Base-by-base conservation (phyloP, 2,329 filamentous ascomycete species). In the Pseudogymnoascus destructans region DNA sequence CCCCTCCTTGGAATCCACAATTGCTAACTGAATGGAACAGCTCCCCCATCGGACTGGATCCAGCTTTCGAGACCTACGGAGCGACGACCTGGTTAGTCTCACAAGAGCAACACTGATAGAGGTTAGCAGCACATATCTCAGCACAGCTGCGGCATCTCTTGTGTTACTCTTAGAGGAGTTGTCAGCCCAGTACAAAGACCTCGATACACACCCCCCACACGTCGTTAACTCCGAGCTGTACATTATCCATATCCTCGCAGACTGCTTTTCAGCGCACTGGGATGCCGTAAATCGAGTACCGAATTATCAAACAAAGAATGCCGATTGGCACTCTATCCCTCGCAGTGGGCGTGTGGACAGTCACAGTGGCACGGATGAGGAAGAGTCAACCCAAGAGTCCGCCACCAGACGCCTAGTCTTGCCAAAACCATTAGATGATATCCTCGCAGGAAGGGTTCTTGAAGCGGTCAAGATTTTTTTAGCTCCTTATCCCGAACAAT, bases 241-340 rank as follows among this genome's bases (percentile, higher is more conserved):
- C 64, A 72, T 85, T n/a, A 70, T 86, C 55, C 76, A 79, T 54
- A 72, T 86, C 40, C 74, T 82, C 33, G 80, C 82, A 66, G 82
- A 86, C 65, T 86, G 83, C 66, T 86, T 81, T 64, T 75, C 77
- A 56, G 77, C 78, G 57, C 77, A 83, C 66, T 85, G 82, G 81
- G 71, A 76, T 25, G 70, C 72, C 36, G 66, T 77, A 42, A 71
- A 73, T 59, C 65, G 64, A 30, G 62, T 64, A 17, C 33, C 38
- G 36, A 55, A 40, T 25, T 30, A 30, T 15, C 27, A 42, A 21
- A 55, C 57, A 17, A 56, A 59, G 27, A 52, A 61, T 32, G 63
- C 65, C 57, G 40, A 66, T 61, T 38, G 56, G 58, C 30, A 19
- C 25, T 52, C 46, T 52, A 17, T 13, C 25, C 25, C 23, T 52